These are phyloP conservation scores for Parasarocladium wereldwijsianum DNA, from an alignment of 2,329 filamentous ascomycete species.

Conservation along the genomic window DNA sequence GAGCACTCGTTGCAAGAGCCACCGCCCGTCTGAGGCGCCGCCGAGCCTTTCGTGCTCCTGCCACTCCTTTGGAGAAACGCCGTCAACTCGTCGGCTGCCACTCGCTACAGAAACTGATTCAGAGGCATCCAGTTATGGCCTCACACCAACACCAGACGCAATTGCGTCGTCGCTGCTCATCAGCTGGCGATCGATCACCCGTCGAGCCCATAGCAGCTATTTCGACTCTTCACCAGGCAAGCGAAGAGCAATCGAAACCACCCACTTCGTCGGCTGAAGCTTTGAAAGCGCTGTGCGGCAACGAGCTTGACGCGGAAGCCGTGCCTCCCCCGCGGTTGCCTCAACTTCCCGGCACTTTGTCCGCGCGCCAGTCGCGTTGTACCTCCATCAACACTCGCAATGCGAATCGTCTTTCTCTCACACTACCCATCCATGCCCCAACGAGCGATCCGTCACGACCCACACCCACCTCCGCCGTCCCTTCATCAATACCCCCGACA, in stretches of 20 bases:
- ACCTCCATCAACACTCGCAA: slow-evolving; percentile 37
- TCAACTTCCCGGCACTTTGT: slow-evolving; percentile 20
- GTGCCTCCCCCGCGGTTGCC: slow-evolving; percentile 21
- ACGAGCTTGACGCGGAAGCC: slow-evolving; percentile 8
- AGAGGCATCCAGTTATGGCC: slow-evolving; percentile 17
- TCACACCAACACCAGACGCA: slow-evolving; percentile 15
- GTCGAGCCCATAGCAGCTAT: slow-evolving; percentile 10
- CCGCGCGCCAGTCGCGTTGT: slow-evolving; percentile 33
- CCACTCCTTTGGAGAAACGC: slow-evolving; percentile 22
- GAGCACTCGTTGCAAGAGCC: slow-evolving; percentile 28
- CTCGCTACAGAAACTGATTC: slow-evolving; percentile 13
- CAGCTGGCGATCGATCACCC: slow-evolving; percentile 20
- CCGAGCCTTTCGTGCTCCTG: slow-evolving; percentile 20
- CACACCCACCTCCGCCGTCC: slow-evolving; percentile 24
- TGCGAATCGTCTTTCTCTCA: slow-evolving; percentile 44
- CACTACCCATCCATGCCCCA: slow-evolving; percentile 43
- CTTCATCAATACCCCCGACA: slow-evolving; percentile 32
- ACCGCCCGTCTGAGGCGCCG: slow-evolving; percentile 23
- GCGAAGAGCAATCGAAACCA: slow-evolving; percentile 10
- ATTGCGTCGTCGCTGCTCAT: slow-evolving; percentile 20
- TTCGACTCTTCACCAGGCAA: slow-evolving; percentile 7
- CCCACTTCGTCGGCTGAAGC: no score
- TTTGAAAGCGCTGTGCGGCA: neutral
- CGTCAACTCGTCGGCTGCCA: slow-evolving; percentile 17
- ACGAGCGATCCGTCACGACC: slow-evolving; percentile 37